Conservation (phyloP, 257 asterid genomes). For the Petrea volubilis region DNA sequence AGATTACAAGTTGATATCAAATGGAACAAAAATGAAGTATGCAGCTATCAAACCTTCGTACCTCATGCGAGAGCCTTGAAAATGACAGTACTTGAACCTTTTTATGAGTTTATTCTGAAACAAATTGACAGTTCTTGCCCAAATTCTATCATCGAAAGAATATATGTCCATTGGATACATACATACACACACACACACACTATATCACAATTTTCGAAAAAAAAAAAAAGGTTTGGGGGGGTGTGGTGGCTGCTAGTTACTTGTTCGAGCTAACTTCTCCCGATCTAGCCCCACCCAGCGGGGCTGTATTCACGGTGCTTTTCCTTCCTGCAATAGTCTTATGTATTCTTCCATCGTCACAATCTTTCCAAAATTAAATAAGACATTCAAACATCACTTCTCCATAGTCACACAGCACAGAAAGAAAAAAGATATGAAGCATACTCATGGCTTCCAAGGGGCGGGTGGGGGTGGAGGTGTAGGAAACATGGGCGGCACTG, state of each 20-base stretch:
- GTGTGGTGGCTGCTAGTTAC: too few species aligned
- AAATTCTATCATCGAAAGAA: slow-evolving; percentile 34
- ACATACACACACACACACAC: slow-evolving; percentile 28
- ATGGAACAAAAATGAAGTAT: too few species aligned
- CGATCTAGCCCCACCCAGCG: background rate
- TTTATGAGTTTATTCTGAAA: background rate
- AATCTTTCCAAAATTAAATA: slow-evolving; percentile 5
- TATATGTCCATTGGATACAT: slow-evolving; percentile 15
- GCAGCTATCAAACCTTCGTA: too few species aligned
- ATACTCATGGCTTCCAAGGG: slow-evolving; percentile 84
- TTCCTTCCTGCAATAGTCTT: background rate
- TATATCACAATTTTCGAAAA: slow-evolving; percentile 27
- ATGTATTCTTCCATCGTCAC: slow-evolving; percentile 6
- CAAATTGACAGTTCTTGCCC: slow-evolving; percentile 18
- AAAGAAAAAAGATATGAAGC: background rate
- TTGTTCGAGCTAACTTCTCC: too few species aligned
- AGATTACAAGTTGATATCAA: too few species aligned
- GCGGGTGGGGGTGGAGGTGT: slow-evolving; percentile 98
- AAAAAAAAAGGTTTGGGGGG: background rate
- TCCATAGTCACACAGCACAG: slow-evolving; percentile 29
- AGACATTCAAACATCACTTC: too few species aligned
- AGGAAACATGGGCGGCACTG: slow-evolving; percentile 96
- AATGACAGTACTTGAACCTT: background rate
- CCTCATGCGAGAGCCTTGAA: background rate
- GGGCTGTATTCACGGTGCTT: slow-evolving; percentile 19